Evolutionary conservation across 495 filamentous ascomycete genomes (phyloP).

Genomic region (Penicillium chermesinum): DNA sequence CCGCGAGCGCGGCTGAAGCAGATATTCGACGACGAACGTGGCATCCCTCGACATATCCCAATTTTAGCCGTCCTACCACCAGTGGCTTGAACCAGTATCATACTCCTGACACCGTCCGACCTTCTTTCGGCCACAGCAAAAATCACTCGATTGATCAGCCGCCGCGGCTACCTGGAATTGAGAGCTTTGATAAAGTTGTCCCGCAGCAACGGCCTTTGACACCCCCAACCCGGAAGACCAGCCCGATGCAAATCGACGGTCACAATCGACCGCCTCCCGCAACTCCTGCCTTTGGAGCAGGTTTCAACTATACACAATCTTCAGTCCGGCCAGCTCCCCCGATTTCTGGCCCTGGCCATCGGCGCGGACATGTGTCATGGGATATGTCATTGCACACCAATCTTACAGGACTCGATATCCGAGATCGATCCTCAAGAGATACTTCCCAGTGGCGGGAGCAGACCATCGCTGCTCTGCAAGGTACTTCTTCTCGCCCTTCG

Average conservation of each 20-base stretch:
- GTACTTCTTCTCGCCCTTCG: constrained; percentile 36
- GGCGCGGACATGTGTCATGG: constrained; percentile 62
- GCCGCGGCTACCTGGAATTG: constrained; percentile 77
- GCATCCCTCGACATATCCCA: constrained; percentile 73
- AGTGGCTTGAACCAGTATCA: constrained; percentile 56
- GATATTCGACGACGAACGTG: constrained; percentile 81
- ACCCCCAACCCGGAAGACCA: constrained; percentile 57
- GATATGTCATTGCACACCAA: constrained; percentile 72
- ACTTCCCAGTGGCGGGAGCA: constrained; percentile 49
- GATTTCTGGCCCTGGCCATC: constrained; percentile 51
- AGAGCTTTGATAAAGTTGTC: constrained; percentile 73
- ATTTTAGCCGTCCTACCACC: constrained; percentile 54
- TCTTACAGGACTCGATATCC: constrained; percentile 67
- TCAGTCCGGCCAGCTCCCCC: constrained; percentile 44
- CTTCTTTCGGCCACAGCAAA: constrained; percentile 40
- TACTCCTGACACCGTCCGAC: constrained; percentile 53
- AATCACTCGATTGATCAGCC: constrained; percentile 38
- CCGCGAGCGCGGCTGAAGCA: constrained; percentile 57
- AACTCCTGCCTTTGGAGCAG: constrained; percentile 30
- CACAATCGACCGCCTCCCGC: constrained; percentile 33
- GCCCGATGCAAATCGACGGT: constrained; percentile 65
- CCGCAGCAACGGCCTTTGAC: constrained; percentile 53
- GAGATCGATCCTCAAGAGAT: constrained; percentile 52
- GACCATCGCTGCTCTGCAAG: constrained; percentile 40
- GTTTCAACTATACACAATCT: constrained; percentile 44